Base-by-base conservation (phyloP, 176 grass and related monocot genomes). In the Juncus inflexus region DNA sequence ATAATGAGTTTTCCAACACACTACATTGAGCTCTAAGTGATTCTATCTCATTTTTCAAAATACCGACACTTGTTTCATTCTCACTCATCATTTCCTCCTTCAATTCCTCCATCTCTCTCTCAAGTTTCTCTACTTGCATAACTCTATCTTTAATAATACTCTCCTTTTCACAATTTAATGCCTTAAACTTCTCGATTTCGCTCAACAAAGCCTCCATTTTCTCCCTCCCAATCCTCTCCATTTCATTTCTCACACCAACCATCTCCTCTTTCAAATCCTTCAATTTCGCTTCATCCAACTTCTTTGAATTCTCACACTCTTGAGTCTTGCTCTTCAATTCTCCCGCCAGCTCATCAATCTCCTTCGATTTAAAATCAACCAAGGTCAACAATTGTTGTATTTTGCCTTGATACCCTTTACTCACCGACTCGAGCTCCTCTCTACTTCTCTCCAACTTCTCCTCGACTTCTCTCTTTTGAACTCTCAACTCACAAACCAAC, bases 341-440 rank as follows among this genome's bases (percentile, higher is more conserved):
- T 67, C 63, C 43, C 9, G 69, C 41, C 12, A 99, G 81, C 60
- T 75, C 86, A 63, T 94, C 86, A 19, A 63, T 80, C 74, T 94
- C 95, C 52, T 83, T 76, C 2, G 89, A 99, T 85, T 99, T 94
- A 64, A 86, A 99, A 84, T 80, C 78, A 36, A 84, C 72, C 12
- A 99, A 77, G 62, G 55, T 80, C 49, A 99, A 63, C 13, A 99
- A 57, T 69, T 99, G 86, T 40, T 86, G 89, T 66, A 90, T 65
- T 67, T 94, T 99, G 12, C 79, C 60, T 43, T 72, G 63, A 78
- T 85, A 85, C 45, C 80, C 77, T 39, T 76, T 66, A 66, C 86
- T 82, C 13, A 80, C 47, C 54, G 64, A 89, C 79, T 35, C 65
- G 6, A 86, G 61, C 19, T 99, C 75, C 73, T 81, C 77, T 28